These are phyloP conservation scores for Musa itinerans DNA, from an alignment of 176 grass and related monocot species.

Conservation along the genomic window DNA sequence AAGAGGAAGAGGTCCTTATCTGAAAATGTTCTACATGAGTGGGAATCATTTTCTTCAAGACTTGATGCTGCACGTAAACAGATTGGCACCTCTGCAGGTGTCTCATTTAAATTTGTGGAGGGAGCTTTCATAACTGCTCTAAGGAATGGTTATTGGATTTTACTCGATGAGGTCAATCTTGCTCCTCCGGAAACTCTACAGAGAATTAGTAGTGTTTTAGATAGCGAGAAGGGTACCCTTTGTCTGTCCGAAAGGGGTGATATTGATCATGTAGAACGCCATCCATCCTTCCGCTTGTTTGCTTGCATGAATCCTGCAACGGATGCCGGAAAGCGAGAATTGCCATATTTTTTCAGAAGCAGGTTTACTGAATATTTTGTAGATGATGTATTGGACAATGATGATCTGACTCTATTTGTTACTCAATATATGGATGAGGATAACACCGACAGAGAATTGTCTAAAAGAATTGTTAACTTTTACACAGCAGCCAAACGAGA, in stretches of 20 bases:
- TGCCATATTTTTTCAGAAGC: slow-evolving; percentile 76
- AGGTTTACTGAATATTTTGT: slow-evolving; percentile 95
- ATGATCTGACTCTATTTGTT: slow-evolving; percentile 72
- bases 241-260: slow-evolving; percentile 93
- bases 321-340: slow-evolving; percentile 82
- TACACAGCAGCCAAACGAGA: slow-evolving; percentile 81
- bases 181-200: slow-evolving; percentile 93
- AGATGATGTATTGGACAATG: slow-evolving; percentile 84
- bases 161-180: slow-evolving; percentile 98
- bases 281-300: slow-evolving; percentile 73
- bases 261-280: slow-evolving; percentile 70
- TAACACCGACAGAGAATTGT: slow-evolving; percentile 30
- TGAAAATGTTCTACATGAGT: slow-evolving; percentile 33
- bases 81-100: slow-evolving; percentile 39
- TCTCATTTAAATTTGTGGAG: slow-evolving; percentile 81
- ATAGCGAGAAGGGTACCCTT: slow-evolving; percentile 73
- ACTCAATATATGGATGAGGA: slow-evolving; percentile 66
- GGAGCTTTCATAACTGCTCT: slow-evolving; percentile 88
- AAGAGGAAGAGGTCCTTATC: slow-evolving; percentile 70
- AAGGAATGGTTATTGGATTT: slow-evolving; percentile 84
- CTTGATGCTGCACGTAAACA: slow-evolving; percentile 44
- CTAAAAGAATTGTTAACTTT: slow-evolving; percentile 56
- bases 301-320: slow-evolving; percentile 99
- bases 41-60: slow-evolving; percentile 53
- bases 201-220: slow-evolving; percentile 81